Percentiles rank a stretch among this genome's conserved stretches.
Conservation (phyloP, 2,329 filamentous ascomycete species). For the Aspergillus ochraceus region DNA sequence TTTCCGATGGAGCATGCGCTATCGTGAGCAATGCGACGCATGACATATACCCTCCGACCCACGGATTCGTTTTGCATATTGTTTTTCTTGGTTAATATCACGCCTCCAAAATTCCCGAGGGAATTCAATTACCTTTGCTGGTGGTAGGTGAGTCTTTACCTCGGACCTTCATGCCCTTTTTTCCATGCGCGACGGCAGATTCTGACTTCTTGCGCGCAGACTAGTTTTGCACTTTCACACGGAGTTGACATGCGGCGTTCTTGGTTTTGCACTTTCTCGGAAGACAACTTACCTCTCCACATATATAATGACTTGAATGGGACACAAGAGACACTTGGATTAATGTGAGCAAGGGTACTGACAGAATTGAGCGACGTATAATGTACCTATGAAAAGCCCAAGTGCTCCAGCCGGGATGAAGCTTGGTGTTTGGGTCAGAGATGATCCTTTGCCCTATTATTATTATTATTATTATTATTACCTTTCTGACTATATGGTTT, state of each 20-base stretch:
- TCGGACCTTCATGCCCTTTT: not conserved
- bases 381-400: slow-evolving; percentile 11
- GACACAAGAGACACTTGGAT: slow-evolving; percentile 10
- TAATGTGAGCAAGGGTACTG: slow-evolving; percentile 21
- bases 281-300: slow-evolving; percentile 12
- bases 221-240: not conserved
- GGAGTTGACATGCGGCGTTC: slow-evolving; percentile 16
- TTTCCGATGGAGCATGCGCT: slow-evolving; percentile 15
- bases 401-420: slow-evolving; percentile 7
- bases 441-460: not conserved
- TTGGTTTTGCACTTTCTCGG: slow-evolving; percentile 9
- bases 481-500: not conserved
- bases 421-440: not conserved
- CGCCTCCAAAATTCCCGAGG: slow-evolving; percentile 11
- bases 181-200: not conserved
- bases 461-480: not conserved
- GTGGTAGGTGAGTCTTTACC: not conserved
- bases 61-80: not conserved
- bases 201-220: not conserved
- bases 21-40: slow-evolving; percentile 2
- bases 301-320: slow-evolving; percentile 26
- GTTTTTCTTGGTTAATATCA: slow-evolving; percentile 4
- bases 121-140: not conserved
- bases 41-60: not conserved
- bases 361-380: slow-evolving; percentile 7